A percentile compares a stretch with the other conserved stretches of the same genome.
Conservation (phyloP, 1,284 basidiomycete species). For the Moniliophthora roreri region DNA sequence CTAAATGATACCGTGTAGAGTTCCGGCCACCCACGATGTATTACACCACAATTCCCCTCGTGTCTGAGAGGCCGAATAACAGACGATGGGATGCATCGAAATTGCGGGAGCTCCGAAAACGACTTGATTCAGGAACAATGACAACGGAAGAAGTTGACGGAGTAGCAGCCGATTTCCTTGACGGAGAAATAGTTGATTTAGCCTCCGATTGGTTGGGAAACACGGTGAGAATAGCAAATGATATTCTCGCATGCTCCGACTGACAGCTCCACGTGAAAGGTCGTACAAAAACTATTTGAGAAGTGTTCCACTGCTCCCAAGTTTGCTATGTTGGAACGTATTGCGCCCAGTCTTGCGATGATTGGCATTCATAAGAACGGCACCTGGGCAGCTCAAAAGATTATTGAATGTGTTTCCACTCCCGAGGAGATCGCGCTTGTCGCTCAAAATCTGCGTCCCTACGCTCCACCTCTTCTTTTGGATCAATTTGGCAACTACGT, state of each 20-base stretch:
- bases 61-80: slow-evolving; percentile 81
- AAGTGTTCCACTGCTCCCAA: slow-evolving; percentile 78
- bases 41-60: slow-evolving; percentile 88
- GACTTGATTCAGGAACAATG: slow-evolving; percentile 82
- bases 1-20: slow-evolving; percentile 41
- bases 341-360: slow-evolving; percentile 93
- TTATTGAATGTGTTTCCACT: slow-evolving; percentile 93
- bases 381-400: slow-evolving; percentile 99
- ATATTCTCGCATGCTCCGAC: not conserved
- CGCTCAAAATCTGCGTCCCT: slow-evolving; percentile 85
- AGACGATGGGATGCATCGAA: slow-evolving; percentile 93
- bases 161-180: slow-evolving; percentile 86
- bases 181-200: slow-evolving; percentile 89
- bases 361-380: slow-evolving; percentile 99
- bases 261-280: slow-evolving; percentile 39
- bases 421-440: slow-evolving; percentile 88
- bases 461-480: slow-evolving; percentile 90
- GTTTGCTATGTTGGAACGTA: slow-evolving; percentile 89
- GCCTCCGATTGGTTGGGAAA: slow-evolving; percentile 99
- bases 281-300: slow-evolving; percentile 97
- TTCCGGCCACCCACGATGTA: slow-evolving; percentile 89
- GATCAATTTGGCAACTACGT: slow-evolving; percentile 99
- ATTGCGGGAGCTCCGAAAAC: slow-evolving; percentile 91
- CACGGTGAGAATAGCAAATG: slow-evolving; percentile 46
- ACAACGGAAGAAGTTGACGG: slow-evolving; percentile 88